Evolutionary conservation across 2,329 filamentous ascomycete species (phyloP), one percentile per base, ranked within the genome.

Genomic region (Oidium heveae): DNA sequence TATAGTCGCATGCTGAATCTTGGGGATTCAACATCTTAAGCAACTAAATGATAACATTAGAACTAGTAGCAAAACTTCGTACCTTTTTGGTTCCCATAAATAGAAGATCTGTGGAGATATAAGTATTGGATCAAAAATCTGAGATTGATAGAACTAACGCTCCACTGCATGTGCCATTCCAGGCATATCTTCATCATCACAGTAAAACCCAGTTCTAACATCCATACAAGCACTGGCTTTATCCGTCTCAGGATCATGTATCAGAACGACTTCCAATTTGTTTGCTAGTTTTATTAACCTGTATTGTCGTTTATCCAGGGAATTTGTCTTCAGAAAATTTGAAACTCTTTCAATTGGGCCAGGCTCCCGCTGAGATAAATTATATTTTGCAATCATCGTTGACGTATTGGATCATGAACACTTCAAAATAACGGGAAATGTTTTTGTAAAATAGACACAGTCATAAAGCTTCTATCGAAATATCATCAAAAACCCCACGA

Each of bases 51-150:
- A 6, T 6, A 28, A 28, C 24, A 6, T 28, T 3, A 28, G 3
- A 28, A 28, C 3, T 28, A 6, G 6, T 28, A 3, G 24, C 24
- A 28, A 28, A 6, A 28, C 6, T 28, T 18, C 28, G 59, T 66
- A 81, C 79, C 73, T 96, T 98, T 68, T 94, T 83, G 8, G 91
- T 98, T 52, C 91, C 91, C 91, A 98, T 96, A 71, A 98, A 98
- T 24, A 98, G 72, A 59, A 95, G 71, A 74, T 80, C 49, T 51
- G 34, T 13, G 7, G 12, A 15, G 18, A 8, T 9, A 36, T 51
- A 16, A 51, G 49, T 13, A 36, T 43, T 43, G 18, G 12, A 1
- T n/a, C 39, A 20, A 20, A 43, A 10, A 16, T 9, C 18, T 16
- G 16, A 10, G 39, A 15, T 43, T 60, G 2, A 8, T 51, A 34